These are phyloP conservation scores for Globisporangium parvum DNA, from an alignment of 352 stramenopile genomes.

Conservation along the genomic window DNA sequence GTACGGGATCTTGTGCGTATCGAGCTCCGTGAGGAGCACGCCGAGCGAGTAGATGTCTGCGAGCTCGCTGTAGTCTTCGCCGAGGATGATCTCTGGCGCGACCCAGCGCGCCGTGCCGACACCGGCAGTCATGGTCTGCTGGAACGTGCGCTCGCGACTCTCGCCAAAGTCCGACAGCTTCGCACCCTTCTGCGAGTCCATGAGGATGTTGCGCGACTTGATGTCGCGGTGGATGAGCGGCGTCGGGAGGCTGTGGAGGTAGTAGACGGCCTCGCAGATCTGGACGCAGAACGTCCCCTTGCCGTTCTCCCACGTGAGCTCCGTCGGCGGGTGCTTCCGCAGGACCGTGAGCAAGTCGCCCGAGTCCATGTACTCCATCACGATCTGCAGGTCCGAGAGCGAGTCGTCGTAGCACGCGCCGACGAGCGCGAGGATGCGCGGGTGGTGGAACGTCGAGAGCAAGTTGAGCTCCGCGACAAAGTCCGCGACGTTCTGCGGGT, in stretches of 20 bases:
- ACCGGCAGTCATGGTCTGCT: constrained; percentile 67
- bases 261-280: constrained; percentile 80
- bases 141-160: constrained; percentile 65
- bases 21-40: constrained; percentile 61
- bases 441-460: constrained; percentile 61
- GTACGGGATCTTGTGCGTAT: constrained; percentile 73
- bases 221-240: constrained; percentile 90
- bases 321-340: constrained; percentile 28
- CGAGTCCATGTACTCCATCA: constrained; percentile 80
- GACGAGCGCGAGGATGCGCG: constrained; percentile 66
- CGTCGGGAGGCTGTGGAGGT: constrained; percentile 83
- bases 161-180: constrained; percentile 78
- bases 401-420: constrained; percentile 70
- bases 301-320: constrained; percentile 47
- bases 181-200: constrained; percentile 65
- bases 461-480: constrained; percentile 84
- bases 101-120: constrained; percentile 75
- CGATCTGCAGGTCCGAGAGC: constrained; percentile 63
- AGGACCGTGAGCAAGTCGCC: constrained; percentile 64
- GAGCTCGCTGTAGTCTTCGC: constrained; percentile 67
- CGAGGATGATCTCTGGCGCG: constrained; percentile 71
- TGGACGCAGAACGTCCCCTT: constrained; percentile 77
- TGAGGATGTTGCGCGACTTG: constrained; percentile 89
- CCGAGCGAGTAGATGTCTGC: constrained; percentile 74
- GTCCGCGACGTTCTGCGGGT: constrained; percentile 47